Conservation (phyloP, 129 eudicot genomes). For the Erigeron canadensis region DNA sequence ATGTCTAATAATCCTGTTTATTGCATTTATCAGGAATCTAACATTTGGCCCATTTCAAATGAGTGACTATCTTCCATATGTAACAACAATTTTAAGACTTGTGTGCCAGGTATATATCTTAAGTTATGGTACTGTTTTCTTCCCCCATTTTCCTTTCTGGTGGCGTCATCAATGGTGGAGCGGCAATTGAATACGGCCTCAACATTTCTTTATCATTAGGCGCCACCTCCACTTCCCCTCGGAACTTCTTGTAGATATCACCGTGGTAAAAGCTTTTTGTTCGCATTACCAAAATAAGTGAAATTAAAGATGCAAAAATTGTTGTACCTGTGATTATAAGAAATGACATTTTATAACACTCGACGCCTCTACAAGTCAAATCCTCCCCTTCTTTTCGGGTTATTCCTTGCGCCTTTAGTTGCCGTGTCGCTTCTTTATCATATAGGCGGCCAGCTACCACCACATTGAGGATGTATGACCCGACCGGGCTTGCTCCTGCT, state of each 20-base stretch:
- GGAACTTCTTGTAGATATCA: conserved; percentile 68
- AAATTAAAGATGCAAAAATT: conserved; percentile 45
- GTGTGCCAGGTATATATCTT: neutral
- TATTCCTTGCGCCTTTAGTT: conserved; percentile 43
- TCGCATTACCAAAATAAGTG: conserved; percentile 54
- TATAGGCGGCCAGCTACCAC: conserved; percentile 55
- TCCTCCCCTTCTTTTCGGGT: conserved; percentile 49
- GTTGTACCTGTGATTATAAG: conserved; percentile 55
- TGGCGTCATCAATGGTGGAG: neutral
- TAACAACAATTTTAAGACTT: neutral
- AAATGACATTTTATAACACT: conserved; percentile 59
- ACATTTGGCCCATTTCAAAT: neutral
- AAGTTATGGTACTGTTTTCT: conserved; percentile 9
- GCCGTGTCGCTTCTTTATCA: conserved; percentile 55
- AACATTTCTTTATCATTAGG: neutral
- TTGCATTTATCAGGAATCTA: neutral
- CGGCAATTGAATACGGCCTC: neutral
- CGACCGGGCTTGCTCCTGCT: conserved; percentile 63
- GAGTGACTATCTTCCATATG: neutral
- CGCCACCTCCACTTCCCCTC: conserved; percentile 25
- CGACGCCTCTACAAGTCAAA: conserved; percentile 50
- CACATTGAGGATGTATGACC: conserved; percentile 61
- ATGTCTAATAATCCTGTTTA: no score
- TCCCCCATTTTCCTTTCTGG: conserved; percentile 5
- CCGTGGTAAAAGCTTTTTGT: conserved; percentile 55